Percentiles rank a stretch among this genome's conserved stretches.
Conservation (phyloP, 108 stramenopile genomes). For the Asterionellopsis glacialis region DNA sequence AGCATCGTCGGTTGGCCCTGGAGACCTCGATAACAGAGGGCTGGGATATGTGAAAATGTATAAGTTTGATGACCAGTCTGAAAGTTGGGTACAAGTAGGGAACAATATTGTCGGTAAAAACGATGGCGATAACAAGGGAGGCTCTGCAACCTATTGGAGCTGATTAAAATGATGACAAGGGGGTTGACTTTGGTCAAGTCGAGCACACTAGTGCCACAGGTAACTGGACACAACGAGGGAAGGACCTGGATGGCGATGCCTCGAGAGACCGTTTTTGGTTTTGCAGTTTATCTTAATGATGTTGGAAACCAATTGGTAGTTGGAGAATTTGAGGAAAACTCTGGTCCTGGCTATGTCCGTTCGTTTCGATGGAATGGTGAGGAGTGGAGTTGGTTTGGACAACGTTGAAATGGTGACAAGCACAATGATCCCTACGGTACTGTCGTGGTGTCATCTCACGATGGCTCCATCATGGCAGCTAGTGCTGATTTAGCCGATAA, state of each 20-base stretch:
- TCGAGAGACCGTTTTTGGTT: conserved; percentile 3
- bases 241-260: conserved; percentile 8
- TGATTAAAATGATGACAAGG: not conserved
- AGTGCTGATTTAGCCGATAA: not conserved
- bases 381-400: not conserved
- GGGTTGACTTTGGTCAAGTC: conserved; percentile 6
- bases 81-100: conserved; percentile 6
- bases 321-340: not conserved
- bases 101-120: conserved; percentile 7
- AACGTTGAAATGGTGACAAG: not conserved
- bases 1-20: no score
- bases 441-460: not conserved
- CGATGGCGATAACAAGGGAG: conserved; percentile 1
- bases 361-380: not conserved
- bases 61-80: no score
- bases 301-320: conserved; percentile 11
- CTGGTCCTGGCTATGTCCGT: not conserved
- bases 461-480: not conserved
- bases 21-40: no score
- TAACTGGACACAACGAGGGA: not conserved
- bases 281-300: conserved; percentile 7
- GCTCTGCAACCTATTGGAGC: conserved; percentile 5
- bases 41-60: no score
- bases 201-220: not conserved
- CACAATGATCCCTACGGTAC: not conserved